Evolutionary conservation across 2,329 filamentous ascomycete genomes (phyloP), one percentile per base, ranked within the genome.

Genomic region (Colletotrichum lindemuthianum): DNA sequence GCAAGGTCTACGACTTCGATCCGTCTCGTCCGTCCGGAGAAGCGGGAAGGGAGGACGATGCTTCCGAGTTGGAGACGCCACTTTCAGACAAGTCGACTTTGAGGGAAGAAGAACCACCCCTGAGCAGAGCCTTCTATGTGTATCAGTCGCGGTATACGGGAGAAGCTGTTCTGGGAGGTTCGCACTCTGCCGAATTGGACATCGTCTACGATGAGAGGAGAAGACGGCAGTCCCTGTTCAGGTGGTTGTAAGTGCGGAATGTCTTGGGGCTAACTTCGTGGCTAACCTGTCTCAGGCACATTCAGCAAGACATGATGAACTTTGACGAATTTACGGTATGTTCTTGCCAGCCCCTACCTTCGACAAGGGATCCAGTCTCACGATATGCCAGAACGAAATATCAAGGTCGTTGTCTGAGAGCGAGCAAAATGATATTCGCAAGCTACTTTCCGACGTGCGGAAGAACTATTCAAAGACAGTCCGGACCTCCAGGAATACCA

Each of bases 311-410:
- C 2, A 71, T 76, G 5, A 77, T 82, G 76, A 79, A 76, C 59
- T 77, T 82, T 66, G 78, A 82, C 9, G 75, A 77, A 3, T 75
- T 82, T 24, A 79, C 77, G 70, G 77, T 81, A 71, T 55, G 66
- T 6, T 1, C 13, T 15, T 34, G 1, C 36, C 5, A 8, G 6
- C 8, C 2, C 5, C 12, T 37, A 3, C 4, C 7, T 13, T 10
- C 8, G 6, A 5, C 6, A 2, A 2, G 2, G 7, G 9, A 3
- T 34, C 8, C 16, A 16, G 13, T 24, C 61, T 72, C 37, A 72
- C 54, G 0, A 10, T 47, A 9, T 63, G 6, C 59, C 8, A 81
- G 78, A 66, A 70, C 7, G 76, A 81, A 36, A 71, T 79, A 11
- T 72, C 75, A 5, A 71, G 72, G 2, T 60, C 8, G 0, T 45